phyloP scores from a whole-genome alignment of 495 filamentous ascomycete genomes.

The Emericellopsis terricola region DNA sequence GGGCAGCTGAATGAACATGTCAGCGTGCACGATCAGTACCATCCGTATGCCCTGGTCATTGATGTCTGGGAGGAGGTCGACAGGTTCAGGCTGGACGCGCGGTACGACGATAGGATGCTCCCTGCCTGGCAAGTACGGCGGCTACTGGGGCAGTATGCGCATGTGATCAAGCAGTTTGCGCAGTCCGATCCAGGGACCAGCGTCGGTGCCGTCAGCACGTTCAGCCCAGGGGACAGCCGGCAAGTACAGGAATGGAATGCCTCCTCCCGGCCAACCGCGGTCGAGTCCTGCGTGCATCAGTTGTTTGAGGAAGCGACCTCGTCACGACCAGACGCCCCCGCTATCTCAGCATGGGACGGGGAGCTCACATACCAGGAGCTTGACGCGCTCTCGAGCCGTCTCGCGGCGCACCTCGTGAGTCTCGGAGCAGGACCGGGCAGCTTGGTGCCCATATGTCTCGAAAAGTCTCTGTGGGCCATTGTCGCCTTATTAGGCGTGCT shows the following conservation, averaged over 20 bases:
- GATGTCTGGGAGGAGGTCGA: background rate
- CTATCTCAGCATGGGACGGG: constrained; percentile 1
- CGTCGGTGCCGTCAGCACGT: background rate
- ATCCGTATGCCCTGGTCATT: background rate
- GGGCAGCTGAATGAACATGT: too few relatives aligned
- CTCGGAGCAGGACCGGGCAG: background rate
- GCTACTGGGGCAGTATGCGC: constrained; percentile 8
- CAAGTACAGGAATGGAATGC: background rate
- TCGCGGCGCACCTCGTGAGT: background rate
- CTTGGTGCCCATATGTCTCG: constrained; percentile 1
- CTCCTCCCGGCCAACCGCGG: background rate
- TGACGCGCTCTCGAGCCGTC: background rate
- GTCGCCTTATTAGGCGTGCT: background rate
- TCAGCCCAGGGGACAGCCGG: background rate
- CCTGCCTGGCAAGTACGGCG: constrained; percentile 4
- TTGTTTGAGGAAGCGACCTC: background rate
- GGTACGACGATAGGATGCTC: constrained; percentile 3
- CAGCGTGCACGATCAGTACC: too few relatives aligned
- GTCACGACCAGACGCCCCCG: background rate
- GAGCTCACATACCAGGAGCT: background rate
- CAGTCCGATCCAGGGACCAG: background rate
- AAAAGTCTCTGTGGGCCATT: constrained; percentile 1
- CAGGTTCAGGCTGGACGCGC: constrained; percentile 4
- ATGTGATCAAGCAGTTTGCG: constrained; percentile 1
- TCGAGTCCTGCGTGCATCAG: too few relatives aligned